These are phyloP conservation scores for Forsythia viridissima DNA, from an alignment of 257 asterid genomes.

Conservation along the genomic window DNA sequence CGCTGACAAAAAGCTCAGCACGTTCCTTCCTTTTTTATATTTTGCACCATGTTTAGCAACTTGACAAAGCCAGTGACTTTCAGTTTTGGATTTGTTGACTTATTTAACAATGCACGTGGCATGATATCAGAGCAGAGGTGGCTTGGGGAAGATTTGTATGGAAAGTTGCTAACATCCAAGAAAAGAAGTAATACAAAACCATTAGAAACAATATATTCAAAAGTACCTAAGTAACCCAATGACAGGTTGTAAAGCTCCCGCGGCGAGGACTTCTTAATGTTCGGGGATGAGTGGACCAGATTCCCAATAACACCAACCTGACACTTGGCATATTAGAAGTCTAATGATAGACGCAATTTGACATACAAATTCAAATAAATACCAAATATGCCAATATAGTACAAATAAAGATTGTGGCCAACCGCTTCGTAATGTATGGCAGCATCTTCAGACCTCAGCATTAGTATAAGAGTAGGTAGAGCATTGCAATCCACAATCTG, in stretches of 20 bases:
- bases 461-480: conserved; percentile 86
- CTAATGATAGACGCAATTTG: conserved; percentile 9
- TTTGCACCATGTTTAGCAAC: neutral
- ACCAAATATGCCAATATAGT: conserved; percentile 10
- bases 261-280: conserved; percentile 89
- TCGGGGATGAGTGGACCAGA: conserved; percentile 96
- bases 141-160: neutral
- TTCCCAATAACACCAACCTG: conserved; percentile 99
- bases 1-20: neutral
- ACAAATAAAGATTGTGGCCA: conserved; percentile 18
- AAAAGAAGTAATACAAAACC: neutral
- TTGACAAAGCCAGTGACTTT: neutral
- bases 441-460: conserved; percentile 95
- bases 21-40: neutral
- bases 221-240: conserved; percentile 88
- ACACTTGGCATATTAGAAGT: conserved; percentile 26
- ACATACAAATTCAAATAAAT: neutral
- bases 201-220: neutral
- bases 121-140: neutral
- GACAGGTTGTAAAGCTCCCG: conserved; percentile 99
- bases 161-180: neutral
- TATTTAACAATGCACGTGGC: neutral
- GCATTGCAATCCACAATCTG: conserved; percentile 99
- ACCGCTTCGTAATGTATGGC: conserved; percentile 99
- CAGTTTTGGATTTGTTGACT: neutral